Conservation (phyloP, 1,284 basidiomycete species). For the Entoloma clypeatum region DNA sequence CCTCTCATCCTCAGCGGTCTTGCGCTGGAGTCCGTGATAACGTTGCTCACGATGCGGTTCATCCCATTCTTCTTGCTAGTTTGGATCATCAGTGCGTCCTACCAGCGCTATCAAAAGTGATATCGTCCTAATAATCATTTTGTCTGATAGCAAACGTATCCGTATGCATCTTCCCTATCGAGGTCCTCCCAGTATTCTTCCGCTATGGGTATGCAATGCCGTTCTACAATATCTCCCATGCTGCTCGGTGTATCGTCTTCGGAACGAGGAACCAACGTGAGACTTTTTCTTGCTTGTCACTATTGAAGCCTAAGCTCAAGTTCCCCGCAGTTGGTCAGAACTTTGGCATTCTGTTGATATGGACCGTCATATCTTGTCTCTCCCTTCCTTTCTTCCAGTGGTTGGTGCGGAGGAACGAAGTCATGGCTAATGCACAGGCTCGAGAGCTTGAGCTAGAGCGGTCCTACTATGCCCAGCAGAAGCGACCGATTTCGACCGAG, state of each 20-base stretch:
- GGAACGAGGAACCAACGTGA: slow-evolving; percentile 59
- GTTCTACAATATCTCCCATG: slow-evolving; percentile 65
- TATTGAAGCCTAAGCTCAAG: background rate
- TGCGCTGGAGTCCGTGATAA: slow-evolving; percentile 60
- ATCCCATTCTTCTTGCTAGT: slow-evolving; percentile 59
- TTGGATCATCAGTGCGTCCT: slow-evolving; percentile 60
- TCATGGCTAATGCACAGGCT: no score
- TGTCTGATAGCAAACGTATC: slow-evolving; percentile 58
- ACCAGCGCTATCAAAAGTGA: slow-evolving; percentile 10
- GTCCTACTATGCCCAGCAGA: no score
- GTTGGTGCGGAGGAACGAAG: slow-evolving; percentile 21
- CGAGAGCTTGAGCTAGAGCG: no score
- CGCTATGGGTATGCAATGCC: slow-evolving; percentile 66
- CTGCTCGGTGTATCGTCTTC: slow-evolving; percentile 65
- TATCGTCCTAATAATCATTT: slow-evolving; percentile 9
- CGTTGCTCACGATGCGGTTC: slow-evolving; percentile 48
- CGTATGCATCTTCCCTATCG: slow-evolving; percentile 59
- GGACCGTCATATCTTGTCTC: slow-evolving; percentile 50
- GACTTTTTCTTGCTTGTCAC: slow-evolving; percentile 21
- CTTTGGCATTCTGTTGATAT: slow-evolving; percentile 55
- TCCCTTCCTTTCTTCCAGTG: slow-evolving; percentile 49
- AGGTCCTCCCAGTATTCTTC: slow-evolving; percentile 63
- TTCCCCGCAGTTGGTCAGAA: slow-evolving; percentile 49
- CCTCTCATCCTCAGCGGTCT: slow-evolving; percentile 36
- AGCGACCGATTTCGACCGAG: no score